These are phyloP conservation scores for Coleophoma cylindrospora DNA, from an alignment of 2,329 filamentous ascomycete species.

Conservation along the genomic window DNA sequence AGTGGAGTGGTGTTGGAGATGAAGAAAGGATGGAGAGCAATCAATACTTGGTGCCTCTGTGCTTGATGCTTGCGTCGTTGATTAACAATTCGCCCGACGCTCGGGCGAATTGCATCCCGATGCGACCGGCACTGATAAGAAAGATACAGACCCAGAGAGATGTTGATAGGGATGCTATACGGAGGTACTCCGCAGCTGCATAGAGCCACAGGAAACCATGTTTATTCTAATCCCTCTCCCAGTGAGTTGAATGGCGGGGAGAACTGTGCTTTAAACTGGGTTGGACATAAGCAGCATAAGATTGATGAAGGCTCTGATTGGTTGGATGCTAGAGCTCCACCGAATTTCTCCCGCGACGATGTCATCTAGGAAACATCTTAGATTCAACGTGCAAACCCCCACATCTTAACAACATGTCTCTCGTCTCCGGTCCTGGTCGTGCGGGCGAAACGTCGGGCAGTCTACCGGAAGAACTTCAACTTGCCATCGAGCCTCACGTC, in stretches of 20 bases:
- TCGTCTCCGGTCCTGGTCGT: constrained; percentile 25
- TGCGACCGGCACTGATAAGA: no score
- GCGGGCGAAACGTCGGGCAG: constrained; percentile 10
- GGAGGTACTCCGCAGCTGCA: no score
- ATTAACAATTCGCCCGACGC: no score
- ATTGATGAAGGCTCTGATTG: constrained; percentile 6
- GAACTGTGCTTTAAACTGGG: not conserved
- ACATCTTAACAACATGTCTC: constrained; percentile 19
- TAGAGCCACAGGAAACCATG: no score
- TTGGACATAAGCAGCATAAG: constrained; percentile 2
- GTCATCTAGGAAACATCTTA: not conserved
- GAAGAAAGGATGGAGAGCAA: no score
- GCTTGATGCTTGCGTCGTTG: no score
- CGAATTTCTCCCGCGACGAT: not conserved
- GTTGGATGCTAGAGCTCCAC: not conserved
- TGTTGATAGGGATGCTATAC: no score
- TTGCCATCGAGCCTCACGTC: constrained; percentile 57
- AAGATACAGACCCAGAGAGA: no score
- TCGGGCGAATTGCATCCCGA: no score
- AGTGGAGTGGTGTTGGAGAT: no score
- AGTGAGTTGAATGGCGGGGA: not conserved
- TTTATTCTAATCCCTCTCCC: not conserved
- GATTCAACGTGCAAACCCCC: not conserved
- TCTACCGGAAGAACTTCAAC: constrained; percentile 26
- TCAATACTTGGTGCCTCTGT: no score